These are phyloP conservation scores for Beauveria medogensis DNA, from an alignment of 2,329 filamentous ascomycete genomes.

Conservation along the genomic window DNA sequence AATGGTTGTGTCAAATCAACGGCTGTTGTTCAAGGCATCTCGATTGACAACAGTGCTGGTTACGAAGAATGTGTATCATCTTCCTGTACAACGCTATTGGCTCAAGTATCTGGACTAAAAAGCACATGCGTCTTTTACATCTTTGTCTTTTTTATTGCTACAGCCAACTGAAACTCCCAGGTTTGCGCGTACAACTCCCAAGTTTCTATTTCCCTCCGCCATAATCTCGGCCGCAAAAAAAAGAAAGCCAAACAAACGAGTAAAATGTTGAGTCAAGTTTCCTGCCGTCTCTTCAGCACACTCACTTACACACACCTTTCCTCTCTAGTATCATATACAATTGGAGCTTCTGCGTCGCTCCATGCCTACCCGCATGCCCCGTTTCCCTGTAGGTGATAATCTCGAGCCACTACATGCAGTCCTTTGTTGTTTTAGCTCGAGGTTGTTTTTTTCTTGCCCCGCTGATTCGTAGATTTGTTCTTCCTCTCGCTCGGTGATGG, in stretches of 20 bases:
- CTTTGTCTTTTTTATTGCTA: slow-evolving; percentile 3
- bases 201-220: not conserved
- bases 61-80: too few species aligned
- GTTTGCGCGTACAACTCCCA: not conserved
- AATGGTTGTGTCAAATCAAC: too few species aligned
- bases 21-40: too few species aligned
- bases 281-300: not conserved
- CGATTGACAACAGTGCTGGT: too few species aligned
- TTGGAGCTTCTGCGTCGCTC: slow-evolving; percentile 14
- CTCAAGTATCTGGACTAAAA: too few species aligned
- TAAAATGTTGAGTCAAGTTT: not conserved
- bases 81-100: too few species aligned
- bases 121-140: not conserved
- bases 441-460: not conserved
- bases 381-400: not conserved
- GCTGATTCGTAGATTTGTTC: not conserved
- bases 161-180: slow-evolving; percentile 1
- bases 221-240: not conserved
- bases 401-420: slow-evolving; percentile 8
- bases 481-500: not conserved
- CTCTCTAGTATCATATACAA: slow-evolving; percentile 31
- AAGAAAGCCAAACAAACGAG: not conserved
- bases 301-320: not conserved
- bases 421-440: not conserved
- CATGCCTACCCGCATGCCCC: not conserved